A percentile compares a stretch with the other conserved stretches of the same genome.
These are phyloP conservation scores for Ophiostoma populinum DNA, from an alignment of 2,329 filamentous ascomycete genomes.

Conservation along the genomic window DNA sequence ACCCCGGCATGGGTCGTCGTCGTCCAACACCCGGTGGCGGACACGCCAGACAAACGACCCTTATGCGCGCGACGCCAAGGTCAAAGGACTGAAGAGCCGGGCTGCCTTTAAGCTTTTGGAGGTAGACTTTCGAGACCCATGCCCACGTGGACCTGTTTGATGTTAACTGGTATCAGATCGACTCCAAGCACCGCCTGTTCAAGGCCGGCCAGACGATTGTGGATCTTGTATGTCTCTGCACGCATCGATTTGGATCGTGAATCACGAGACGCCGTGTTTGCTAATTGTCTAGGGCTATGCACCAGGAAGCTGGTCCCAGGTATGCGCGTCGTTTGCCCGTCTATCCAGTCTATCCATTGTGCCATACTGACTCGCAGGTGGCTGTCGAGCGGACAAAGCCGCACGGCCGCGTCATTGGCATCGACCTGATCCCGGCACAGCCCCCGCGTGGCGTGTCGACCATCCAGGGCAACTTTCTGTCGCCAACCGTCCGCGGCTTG, in stretches of 20 bases:
- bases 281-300: conserved; percentile 47
- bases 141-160: no score
- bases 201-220: conserved; percentile 68
- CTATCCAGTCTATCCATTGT: no score
- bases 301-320: conserved; percentile 55
- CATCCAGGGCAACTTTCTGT: conserved; percentile 88
- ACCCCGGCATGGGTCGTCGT: conserved; percentile 16
- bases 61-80: conserved; percentile 58
- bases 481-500: conserved; percentile 52
- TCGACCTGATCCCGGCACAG: conserved; percentile 84
- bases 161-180: no score
- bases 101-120: conserved; percentile 89
- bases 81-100: conserved; percentile 69
- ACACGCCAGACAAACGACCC: conserved; percentile 56
- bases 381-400: conserved; percentile 65
- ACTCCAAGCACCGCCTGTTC: conserved; percentile 68
- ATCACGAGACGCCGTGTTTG: no score
- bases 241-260: no score
- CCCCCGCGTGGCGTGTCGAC: conserved; percentile 84
- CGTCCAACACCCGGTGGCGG: conserved; percentile 63
- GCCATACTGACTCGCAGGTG: conserved; percentile 42
- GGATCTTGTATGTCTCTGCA: conserved; percentile 53
- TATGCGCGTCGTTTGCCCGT: no score
- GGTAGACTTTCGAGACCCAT: conserved; percentile 35
- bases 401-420: conserved; percentile 65